Evolutionary conservation across 176 grass and related monocot species (phyloP), one percentile per base, ranked within the genome.

Genomic region (Oryza meyeriana): DNA sequence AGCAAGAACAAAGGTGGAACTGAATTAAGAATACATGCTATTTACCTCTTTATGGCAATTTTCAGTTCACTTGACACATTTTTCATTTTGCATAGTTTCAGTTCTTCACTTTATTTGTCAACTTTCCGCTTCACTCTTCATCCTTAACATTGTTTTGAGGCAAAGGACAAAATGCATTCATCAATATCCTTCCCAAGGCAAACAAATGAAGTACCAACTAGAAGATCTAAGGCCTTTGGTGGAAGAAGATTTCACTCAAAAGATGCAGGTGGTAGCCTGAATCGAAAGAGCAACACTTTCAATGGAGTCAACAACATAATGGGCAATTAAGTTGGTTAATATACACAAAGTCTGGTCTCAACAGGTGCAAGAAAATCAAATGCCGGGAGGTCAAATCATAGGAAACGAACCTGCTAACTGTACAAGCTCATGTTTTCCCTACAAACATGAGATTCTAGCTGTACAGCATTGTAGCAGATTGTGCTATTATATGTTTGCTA

Each of bases 1-100:
- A 41, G 9, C 41, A 76, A 31, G 59, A 10, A 32, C 45, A 77
- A 47, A 61, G 25, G 33, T 63, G 44, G 20, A 65, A 44, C 29
- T 41, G 26, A 35, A 66, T 58, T 30, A 72, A 65, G 42, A 77
- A 86, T 36, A 78, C 65, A 33, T 74, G 42, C 22, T 39, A 35
- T 88, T 85, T 91, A 89, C 92, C 86, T 91, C 83, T 87, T 90
- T 64, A 74, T 72, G 72, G 69, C 36, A 24, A 41, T 48, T 86
- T 81, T 77, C 35, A 79, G 31, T 80, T 79, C 52, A 75, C 79
- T 83, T 78, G 17, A 76, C 80, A 90, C 71, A 35, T 68, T 84
- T 81, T 89, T 87, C 83, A 74, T 58, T 82, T 91, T 80, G 36
- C 80, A 83, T 39, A 40, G 40, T 65, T 69, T 78, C 61, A 78